phyloP scores from a whole-genome alignment of 352 stramenopile genomes.

The Pythium folliculosum region DNA sequence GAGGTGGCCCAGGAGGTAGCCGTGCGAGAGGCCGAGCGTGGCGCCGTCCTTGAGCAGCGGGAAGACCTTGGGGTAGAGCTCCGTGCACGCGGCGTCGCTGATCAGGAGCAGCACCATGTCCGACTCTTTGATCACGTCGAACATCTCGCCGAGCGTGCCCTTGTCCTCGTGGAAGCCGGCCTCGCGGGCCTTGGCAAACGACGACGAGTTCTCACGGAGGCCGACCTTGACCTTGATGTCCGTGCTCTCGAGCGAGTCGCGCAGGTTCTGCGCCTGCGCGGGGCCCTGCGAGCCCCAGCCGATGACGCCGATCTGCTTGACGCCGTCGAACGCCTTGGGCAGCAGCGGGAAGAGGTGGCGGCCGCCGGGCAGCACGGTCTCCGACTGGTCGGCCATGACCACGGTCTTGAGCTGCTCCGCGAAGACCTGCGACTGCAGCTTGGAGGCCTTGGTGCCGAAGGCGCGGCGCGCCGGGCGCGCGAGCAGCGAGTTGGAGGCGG shows the following conservation, averaged over 20 bases:
- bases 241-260: conserved; percentile 93
- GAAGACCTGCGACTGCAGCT: conserved; percentile 70
- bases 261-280: conserved; percentile 97
- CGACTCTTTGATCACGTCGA: conserved; percentile 94
- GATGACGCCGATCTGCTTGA: conserved; percentile 98
- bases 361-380: conserved; percentile 77
- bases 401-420: conserved; percentile 76
- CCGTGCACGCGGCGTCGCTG: conserved; percentile 94
- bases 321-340: conserved; percentile 94
- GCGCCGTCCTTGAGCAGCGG: conserved; percentile 93
- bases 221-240: conserved; percentile 93
- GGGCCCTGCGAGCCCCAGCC: conserved; percentile 98
- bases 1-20: conserved; percentile 97
- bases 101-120: conserved; percentile 98
- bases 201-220: conserved; percentile 77
- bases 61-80: conserved; percentile 98
- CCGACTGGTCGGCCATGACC: conserved; percentile 69
- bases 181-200: conserved; percentile 76
- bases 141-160: conserved; percentile 96
- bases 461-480: conserved; percentile 34
- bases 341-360: conserved; percentile 95
- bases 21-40: conserved; percentile 96
- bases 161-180: conserved; percentile 94
- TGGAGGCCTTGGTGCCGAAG: conserved; percentile 67
- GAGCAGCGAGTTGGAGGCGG: conserved; percentile 45